A percentile compares a stretch with the other conserved stretches of the same genome.
These are phyloP conservation scores for Eutypella sp. DNA, from an alignment of 2,329 filamentous ascomycete species.

Conservation along the genomic window DNA sequence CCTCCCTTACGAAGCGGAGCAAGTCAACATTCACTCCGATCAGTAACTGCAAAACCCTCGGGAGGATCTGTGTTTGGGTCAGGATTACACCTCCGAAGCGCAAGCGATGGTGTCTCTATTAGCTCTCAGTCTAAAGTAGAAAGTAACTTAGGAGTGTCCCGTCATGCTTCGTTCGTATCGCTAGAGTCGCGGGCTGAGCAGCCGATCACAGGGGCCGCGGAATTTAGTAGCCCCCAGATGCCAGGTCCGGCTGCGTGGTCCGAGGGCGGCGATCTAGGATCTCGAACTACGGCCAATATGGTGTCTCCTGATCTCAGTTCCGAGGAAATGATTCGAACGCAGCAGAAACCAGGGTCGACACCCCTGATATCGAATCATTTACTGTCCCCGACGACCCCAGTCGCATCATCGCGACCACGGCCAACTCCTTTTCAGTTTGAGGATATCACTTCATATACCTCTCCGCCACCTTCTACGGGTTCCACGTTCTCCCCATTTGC, in stretches of 20 bases:
- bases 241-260: constrained; percentile 2
- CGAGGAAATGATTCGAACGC: neutral
- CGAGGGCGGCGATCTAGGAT: constrained; percentile 7
- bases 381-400: constrained; percentile 1
- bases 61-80: no score
- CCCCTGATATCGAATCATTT: constrained; percentile 1
- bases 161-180: constrained; percentile 4
- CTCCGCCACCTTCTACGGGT: constrained; percentile 8
- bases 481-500: constrained; percentile 11
- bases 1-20: neutral
- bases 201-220: constrained; percentile 3
- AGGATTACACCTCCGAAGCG: constrained; percentile 5
- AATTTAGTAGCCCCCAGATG: neutral
- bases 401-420: constrained; percentile 8
- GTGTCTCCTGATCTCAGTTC: neutral
- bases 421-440: constrained; percentile 16
- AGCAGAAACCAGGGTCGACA: constrained; percentile 2
- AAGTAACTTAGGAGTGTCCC: constrained; percentile 1
- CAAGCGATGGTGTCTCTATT: constrained; percentile 10
- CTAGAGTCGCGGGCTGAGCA: constrained; percentile 10
- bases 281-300: constrained; percentile 2
- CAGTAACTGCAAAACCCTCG: constrained; percentile 1
- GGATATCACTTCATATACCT: constrained; percentile 6
- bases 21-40: neutral
- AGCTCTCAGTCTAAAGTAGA: constrained; percentile 7